Evolutionary conservation across 768 basidiomycete species (phyloP), one percentile per base, ranked within the genome.

Genomic region (Artomyces pyxidatus): DNA sequence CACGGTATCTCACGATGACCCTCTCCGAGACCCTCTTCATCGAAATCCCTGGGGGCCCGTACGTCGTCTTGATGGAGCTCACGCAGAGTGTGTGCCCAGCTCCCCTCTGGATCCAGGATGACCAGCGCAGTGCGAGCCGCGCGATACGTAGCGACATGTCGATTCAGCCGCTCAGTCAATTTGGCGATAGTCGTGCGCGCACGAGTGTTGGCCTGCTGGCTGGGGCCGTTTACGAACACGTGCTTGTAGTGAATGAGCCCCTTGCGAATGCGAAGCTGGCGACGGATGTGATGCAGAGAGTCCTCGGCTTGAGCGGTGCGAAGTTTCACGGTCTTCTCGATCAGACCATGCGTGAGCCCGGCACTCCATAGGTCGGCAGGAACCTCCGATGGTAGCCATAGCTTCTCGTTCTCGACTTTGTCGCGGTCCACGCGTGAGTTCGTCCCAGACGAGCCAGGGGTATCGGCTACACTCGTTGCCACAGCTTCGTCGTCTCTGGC

Each of bases 291-390:
- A n/a, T 23, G 23, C 6, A 53, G 48, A 23, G 30, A 32, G 37
- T 53, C 52, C 14, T 50, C 25, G 19, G 35, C 40, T 25, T 53
- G 50, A 3, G 49, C 52, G 10, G 37, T 9, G 23, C 48, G 49
- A 11, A 53, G 23, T 14, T 26, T 10, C 10, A 7, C 21, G 32
- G 49, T 42, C 35, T 48, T 53, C 3, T 41, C 41, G 26, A 27
- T 17, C 3, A 53, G n/a, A 9, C 25, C 32, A 37, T 17, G 4
- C 14, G 38, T 22, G 12, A 44, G 10, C 6, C 28, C 29, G 30
- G 37, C 11, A 11, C 22, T 10, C 11, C 43, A 30, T 6, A 40
- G 9, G 21, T 16, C 12, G 9, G 11, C 10, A 6, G 45, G 25
- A 22, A 50, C 6, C 16, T 11, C 14, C 16, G 49, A 50, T 26